A percentile compares a stretch with the other conserved stretches of the same genome.
Evolutionary conservation across 2,329 filamentous ascomycete species (phyloP).

Genomic region (Blumeria hordei): DNA sequence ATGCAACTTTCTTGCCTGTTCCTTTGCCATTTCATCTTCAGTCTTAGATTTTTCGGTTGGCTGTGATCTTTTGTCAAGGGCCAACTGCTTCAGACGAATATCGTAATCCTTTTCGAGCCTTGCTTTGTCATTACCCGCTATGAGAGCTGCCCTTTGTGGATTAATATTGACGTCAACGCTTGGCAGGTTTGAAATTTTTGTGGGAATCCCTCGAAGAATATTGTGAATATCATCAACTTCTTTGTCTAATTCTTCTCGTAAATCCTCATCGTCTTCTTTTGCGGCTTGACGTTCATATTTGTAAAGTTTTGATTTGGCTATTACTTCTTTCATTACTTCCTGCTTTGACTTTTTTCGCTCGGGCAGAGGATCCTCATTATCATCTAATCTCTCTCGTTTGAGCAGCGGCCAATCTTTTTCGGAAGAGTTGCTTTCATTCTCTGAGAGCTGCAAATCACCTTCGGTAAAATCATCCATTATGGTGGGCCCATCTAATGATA

Average conservation of each 20-base stretch:
- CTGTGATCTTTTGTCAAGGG: constrained; percentile 61
- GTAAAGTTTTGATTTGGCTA: constrained; percentile 87
- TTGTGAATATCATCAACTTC: constrained; percentile 54
- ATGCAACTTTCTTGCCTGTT: constrained; percentile 53
- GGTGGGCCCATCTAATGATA: constrained; percentile 34
- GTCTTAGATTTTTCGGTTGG: constrained; percentile 80
- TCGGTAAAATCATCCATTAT: constrained; percentile 56
- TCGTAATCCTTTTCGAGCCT: constrained; percentile 76
- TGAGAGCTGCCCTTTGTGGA: constrained; percentile 34
- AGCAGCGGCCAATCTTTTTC: constrained; percentile 28
- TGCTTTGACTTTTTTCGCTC: constrained; percentile 75
- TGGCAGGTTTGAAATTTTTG: constrained; percentile 17
- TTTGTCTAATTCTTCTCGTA: constrained; percentile 64
- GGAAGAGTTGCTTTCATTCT: constrained; percentile 31
- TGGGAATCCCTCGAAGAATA: constrained; percentile 36
- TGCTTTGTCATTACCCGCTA: constrained; percentile 34
- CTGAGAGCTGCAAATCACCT: constrained; percentile 36
- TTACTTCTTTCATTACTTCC: constrained; percentile 94
- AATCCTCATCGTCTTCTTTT: constrained; percentile 81
- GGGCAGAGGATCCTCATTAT: constrained; percentile 25
- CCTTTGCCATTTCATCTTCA: constrained; percentile 58
- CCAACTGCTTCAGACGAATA: constrained; percentile 53
- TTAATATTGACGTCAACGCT: constrained; percentile 26
- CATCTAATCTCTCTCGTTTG: constrained; percentile 29
- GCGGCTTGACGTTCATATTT: constrained; percentile 83